Evolutionary conservation across 106 monocot genomes (phyloP).

Genomic region (Xerophyta viscosa): DNA sequence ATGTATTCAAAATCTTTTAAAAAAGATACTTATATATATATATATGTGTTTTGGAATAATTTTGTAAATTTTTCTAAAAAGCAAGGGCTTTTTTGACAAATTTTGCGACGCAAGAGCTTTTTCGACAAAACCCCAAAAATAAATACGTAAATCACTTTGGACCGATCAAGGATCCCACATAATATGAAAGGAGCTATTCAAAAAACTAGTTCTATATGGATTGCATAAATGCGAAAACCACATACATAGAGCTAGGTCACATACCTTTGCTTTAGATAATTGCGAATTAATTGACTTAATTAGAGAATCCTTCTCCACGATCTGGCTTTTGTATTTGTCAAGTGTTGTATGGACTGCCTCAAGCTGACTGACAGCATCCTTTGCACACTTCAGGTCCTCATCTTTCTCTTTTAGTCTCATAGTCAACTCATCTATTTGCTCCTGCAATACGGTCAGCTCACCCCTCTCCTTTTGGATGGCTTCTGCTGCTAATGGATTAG

Average conservation of each 20-base stretch:
- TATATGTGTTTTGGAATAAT: too few relatives aligned
- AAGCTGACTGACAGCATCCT: constrained; percentile 49
- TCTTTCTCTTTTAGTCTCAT: constrained; percentile 70
- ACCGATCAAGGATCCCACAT: too few relatives aligned
- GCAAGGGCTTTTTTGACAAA: too few relatives aligned
- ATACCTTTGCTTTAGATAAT: constrained; percentile 76
- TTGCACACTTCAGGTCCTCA: constrained; percentile 50
- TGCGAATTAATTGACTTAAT: constrained; percentile 55
- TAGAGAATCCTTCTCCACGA: constrained; percentile 60
- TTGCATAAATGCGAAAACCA: too few relatives aligned
- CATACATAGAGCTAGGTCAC: not conserved
- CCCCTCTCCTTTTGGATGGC: constrained; percentile 31
- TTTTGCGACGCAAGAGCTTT: too few relatives aligned
- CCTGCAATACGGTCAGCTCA: constrained; percentile 45
- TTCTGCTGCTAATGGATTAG: constrained; percentile 16
- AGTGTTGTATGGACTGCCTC: constrained; percentile 23
- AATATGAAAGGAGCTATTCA: too few relatives aligned
- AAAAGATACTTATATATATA: too few relatives aligned
- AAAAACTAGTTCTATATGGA: too few relatives aligned
- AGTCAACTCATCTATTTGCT: constrained; percentile 56
- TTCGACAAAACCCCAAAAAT: too few relatives aligned
- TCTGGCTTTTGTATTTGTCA: constrained; percentile 40
- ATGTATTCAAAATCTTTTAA: too few relatives aligned
- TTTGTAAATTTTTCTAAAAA: too few relatives aligned
- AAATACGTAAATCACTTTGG: too few relatives aligned